Evolutionary conservation across 2,329 filamentous ascomycete genomes (phyloP).

Genomic region (Alternaria panax): DNA sequence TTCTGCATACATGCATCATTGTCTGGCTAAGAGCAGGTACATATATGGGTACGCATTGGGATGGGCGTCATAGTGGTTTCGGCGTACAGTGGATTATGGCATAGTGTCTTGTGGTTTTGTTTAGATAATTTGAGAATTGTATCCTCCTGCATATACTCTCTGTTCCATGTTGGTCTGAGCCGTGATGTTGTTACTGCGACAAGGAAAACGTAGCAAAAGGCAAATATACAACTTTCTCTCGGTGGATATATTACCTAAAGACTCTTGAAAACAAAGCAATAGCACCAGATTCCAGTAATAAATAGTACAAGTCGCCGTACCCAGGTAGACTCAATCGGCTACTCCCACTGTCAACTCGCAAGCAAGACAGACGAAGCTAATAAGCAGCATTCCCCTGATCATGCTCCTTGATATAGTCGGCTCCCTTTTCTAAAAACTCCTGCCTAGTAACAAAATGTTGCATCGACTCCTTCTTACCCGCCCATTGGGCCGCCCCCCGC

Average conservation of each 20-base stretch:
- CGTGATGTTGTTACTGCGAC: neutral
- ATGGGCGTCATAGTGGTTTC: neutral
- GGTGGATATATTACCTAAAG: neutral
- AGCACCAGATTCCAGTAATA: neutral
- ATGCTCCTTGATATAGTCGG: conserved; percentile 86
- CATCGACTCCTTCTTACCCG: conserved; percentile 66
- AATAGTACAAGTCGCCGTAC: neutral
- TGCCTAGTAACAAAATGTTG: conserved; percentile 74
- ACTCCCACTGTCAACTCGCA: neutral
- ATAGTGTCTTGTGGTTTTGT: neutral
- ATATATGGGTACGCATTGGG: conserved; percentile 2
- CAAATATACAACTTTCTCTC: neutral
- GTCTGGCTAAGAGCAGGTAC: conserved; percentile 14
- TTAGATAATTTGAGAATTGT: conserved; percentile 1
- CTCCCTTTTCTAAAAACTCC: conserved; percentile 91
- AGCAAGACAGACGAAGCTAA: neutral
- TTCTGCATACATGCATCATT: conserved; percentile 13
- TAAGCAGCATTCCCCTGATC: conserved; percentile 51
- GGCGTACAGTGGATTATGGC: neutral
- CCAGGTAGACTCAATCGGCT: neutral
- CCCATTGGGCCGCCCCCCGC: conserved; percentile 91
- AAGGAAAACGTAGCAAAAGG: neutral
- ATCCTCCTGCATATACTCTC: neutral
- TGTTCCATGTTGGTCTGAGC: neutral
- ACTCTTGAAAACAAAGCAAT: neutral